phyloP scores from a whole-genome alignment of 164 flowering plant species.

The Berberis thunbergii region DNA sequence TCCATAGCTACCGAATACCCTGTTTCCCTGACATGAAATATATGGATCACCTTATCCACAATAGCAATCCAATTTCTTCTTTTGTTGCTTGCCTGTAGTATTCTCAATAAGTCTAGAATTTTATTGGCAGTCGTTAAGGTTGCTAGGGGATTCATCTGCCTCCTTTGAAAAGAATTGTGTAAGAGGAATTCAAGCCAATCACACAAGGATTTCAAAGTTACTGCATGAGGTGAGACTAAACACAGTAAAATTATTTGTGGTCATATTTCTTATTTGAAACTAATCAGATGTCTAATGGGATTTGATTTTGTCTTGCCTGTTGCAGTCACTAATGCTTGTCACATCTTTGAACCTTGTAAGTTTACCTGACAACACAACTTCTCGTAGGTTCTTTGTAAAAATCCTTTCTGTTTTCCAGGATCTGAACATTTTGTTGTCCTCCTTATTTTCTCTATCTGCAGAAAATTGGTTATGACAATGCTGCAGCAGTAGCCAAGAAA shows the following conservation, averaged over 20 bases:
- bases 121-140: slow-evolving; percentile 63
- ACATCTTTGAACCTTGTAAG: slow-evolving; percentile 96
- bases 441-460: slow-evolving; percentile 12
- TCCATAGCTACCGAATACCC: too few relatives aligned
- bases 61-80: too few relatives aligned
- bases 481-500: slow-evolving; percentile 96
- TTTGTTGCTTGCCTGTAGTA: neutral
- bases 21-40: too few relatives aligned
- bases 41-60: too few relatives aligned
- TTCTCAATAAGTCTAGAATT: neutral
- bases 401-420: neutral
- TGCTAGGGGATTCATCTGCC: slow-evolving; percentile 92
- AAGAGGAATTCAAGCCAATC: slow-evolving; percentile 85
- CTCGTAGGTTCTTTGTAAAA: neutral
- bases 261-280: neutral
- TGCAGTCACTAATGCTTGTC: slow-evolving; percentile 99
- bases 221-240: slow-evolving; percentile 64
- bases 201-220: slow-evolving; percentile 77
- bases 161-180: slow-evolving; percentile 98
- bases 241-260: neutral
- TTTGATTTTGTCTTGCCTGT: slow-evolving; percentile 15
- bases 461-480: slow-evolving; percentile 99
- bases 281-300: slow-evolving; percentile 6
- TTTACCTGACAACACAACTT: neutral
- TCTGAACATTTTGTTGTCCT: slow-evolving; percentile 2